Evolutionary conservation across 495 filamentous ascomycete species (phyloP), one percentile per base, ranked within the genome.

Genomic region (Penicillium fimorum): DNA sequence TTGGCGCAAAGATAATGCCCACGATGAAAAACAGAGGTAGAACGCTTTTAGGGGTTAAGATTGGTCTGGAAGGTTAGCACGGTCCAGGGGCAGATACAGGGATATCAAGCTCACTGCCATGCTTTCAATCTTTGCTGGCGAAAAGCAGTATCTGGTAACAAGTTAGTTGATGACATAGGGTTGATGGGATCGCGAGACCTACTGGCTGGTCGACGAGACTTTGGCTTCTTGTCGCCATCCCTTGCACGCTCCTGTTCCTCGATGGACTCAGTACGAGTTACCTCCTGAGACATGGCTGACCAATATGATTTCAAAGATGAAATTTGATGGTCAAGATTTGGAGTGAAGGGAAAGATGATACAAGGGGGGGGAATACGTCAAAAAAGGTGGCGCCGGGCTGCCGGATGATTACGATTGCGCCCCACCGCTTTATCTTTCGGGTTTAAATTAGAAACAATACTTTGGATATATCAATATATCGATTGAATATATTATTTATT

Each of bases 41-140:
- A 25, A 96, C 92, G 46, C 90, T 96, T 70, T 92, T 95, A 0
- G 92, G 92, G 4, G 92, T 96, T 38, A 96, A 80, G 68, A 96
- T 96, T 9, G 92, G 91, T 75, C 88, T 91, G 32, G 24, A 47
- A 44, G 29, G 51, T 53, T 41, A 55, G 55, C 25, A 47, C n/a
- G 20, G 55, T 55, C 41, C 12, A 9, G 35, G 35, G 35, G 15
- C 17, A 25, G 32, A 38, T 37, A 42, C 12, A 35, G 8, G 1
- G 10, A 44, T 38, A 4, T 46, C 27, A 52, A 53, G 76, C 87
- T 76, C 75, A 92, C 86, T 96, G 92, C 92, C 92, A 96, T 71
- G 92, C 92, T 73, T 96, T 95, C 64, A 96, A 67, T 65, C 92
- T 83, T 64, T 96, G 92, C 68, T 96, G 92, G 55, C 92, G 82